These are phyloP conservation scores for Rugonectria rugulosa DNA, from an alignment of 2,329 filamentous ascomycete species.

Conservation along the genomic window DNA sequence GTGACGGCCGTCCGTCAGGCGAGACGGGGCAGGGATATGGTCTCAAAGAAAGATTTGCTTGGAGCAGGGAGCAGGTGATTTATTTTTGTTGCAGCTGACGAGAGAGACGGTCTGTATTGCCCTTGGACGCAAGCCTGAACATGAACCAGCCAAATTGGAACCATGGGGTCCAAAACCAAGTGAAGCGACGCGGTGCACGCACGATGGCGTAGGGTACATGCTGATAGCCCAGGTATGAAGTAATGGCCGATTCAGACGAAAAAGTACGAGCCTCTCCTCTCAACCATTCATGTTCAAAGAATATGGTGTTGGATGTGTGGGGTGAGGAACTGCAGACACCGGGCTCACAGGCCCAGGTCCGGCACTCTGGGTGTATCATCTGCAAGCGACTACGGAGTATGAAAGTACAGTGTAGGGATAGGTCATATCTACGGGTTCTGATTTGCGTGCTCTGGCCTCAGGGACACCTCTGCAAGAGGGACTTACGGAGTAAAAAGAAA, in stretches of 20 bases:
- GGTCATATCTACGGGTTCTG: not conserved
- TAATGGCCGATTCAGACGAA: not conserved
- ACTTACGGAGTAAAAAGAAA: not conserved
- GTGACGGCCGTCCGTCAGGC: slow-evolving; percentile 14
- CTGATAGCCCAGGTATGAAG: not conserved
- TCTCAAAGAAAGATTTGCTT: slow-evolving; percentile 10
- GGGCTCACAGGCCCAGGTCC: no score
- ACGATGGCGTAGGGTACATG: not conserved
- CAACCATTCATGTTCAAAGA: not conserved
- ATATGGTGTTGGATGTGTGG: not conserved
- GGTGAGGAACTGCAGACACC: not conserved
- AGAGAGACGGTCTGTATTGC: not conserved
- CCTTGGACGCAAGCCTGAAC: not conserved
- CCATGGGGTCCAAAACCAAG: not conserved
- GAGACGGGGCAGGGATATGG: slow-evolving; percentile 16
- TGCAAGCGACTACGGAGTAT: not conserved
- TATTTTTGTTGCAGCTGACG: not conserved
- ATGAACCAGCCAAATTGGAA: no score
- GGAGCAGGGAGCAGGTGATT: slow-evolving; percentile 8
- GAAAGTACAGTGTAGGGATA: not conserved
- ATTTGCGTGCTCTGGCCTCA: no score
- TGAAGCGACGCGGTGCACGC: not conserved
- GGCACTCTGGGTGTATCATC: no score
- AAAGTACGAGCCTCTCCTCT: not conserved
- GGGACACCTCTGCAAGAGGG: not conserved